Conservation (phyloP, 2,329 filamentous ascomycete genomes). For the Scleromitrula shiraiana region DNA sequence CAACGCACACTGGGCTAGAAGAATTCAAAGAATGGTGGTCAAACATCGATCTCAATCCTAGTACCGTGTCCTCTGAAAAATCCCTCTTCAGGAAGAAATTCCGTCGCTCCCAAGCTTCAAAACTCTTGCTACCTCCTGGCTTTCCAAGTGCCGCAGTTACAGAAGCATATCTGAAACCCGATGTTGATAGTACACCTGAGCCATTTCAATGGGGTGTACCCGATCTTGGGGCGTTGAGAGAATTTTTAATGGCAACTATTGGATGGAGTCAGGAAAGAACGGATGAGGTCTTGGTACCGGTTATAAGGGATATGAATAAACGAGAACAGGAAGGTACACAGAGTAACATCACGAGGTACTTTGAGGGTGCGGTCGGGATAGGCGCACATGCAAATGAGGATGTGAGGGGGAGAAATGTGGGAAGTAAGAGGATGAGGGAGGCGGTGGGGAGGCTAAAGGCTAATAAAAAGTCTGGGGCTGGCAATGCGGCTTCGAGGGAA, state of each 20-base stretch:
- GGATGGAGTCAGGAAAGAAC: constrained; percentile 89
- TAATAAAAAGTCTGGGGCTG: constrained; percentile 34
- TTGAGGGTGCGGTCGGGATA: constrained; percentile 64
- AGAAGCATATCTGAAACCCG: constrained; percentile 76
- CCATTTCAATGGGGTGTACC: constrained; percentile 93
- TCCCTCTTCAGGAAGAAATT: constrained; percentile 76
- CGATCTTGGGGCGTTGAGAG: constrained; percentile 75
- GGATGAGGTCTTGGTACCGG: constrained; percentile 90
- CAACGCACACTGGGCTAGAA: constrained; percentile 47
- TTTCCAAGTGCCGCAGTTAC: constrained; percentile 77
- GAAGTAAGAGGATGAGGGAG: constrained; percentile 68
- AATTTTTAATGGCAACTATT: constrained; percentile 84
- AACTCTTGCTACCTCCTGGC: constrained; percentile 72
- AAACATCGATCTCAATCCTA: constrained; percentile 59
- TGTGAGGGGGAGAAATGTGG: constrained; percentile 52
- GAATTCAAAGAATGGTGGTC: constrained; percentile 85
- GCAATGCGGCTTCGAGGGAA: neutral
- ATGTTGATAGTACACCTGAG: constrained; percentile 73
- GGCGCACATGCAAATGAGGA: constrained; percentile 57
- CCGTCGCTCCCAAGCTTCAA: constrained; percentile 66
- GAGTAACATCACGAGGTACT: constrained; percentile 90
- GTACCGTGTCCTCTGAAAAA: constrained; percentile 49
- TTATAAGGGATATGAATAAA: constrained; percentile 91
- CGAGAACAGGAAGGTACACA: constrained; percentile 86
- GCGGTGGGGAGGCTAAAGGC: constrained; percentile 62